Conservation (phyloP, 2,329 filamentous ascomycete species). For the Beauveria scarabaeidicola region DNA sequence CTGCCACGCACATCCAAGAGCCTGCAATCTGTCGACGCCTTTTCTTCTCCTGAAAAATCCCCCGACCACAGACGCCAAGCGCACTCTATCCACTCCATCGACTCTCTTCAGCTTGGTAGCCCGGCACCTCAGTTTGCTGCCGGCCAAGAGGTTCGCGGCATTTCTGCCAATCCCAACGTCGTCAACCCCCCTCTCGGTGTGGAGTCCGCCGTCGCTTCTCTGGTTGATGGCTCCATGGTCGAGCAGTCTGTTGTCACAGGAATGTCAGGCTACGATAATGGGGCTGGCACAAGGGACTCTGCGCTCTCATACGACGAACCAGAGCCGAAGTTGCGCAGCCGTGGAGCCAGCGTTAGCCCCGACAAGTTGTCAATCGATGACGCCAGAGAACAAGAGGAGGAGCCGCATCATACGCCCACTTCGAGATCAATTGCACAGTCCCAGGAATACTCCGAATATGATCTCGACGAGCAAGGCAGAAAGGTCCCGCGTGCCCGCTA, state of each 20-base stretch:
- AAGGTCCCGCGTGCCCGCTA: slow-evolving; percentile 41
- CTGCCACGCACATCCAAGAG: slow-evolving; percentile 49
- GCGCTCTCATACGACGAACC: slow-evolving; percentile 23
- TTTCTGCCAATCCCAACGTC: slow-evolving; percentile 68
- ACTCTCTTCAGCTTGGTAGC: slow-evolving; percentile 18
- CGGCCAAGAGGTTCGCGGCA: slow-evolving; percentile 61
- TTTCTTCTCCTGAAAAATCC: slow-evolving; percentile 56
- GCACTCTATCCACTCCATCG: slow-evolving; percentile 26
- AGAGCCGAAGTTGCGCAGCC: slow-evolving; percentile 22
- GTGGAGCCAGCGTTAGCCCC: slow-evolving; percentile 32
- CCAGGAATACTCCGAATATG: slow-evolving; percentile 46
- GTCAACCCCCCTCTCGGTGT: slow-evolving; percentile 64
- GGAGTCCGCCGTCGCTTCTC: slow-evolving; percentile 83
- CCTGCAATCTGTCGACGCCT: slow-evolving; percentile 41
- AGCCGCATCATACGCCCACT: slow-evolving; percentile 32
- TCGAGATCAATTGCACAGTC: slow-evolving; percentile 30
- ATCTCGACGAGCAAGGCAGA: slow-evolving; percentile 48
- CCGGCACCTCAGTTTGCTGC: slow-evolving; percentile 48
- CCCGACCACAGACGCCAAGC: slow-evolving; percentile 26
- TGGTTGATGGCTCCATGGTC: slow-evolving; percentile 65
- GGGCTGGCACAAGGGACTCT: slow-evolving; percentile 27
- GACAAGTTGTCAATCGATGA: slow-evolving; percentile 34
- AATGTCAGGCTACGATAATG: slow-evolving; percentile 44
- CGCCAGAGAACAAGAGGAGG: slow-evolving; percentile 30
- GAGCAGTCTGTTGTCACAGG: slow-evolving; percentile 61